Evolutionary conservation across 2,329 filamentous ascomycete genomes (phyloP).

Genomic region (Claviceps citrina): DNA sequence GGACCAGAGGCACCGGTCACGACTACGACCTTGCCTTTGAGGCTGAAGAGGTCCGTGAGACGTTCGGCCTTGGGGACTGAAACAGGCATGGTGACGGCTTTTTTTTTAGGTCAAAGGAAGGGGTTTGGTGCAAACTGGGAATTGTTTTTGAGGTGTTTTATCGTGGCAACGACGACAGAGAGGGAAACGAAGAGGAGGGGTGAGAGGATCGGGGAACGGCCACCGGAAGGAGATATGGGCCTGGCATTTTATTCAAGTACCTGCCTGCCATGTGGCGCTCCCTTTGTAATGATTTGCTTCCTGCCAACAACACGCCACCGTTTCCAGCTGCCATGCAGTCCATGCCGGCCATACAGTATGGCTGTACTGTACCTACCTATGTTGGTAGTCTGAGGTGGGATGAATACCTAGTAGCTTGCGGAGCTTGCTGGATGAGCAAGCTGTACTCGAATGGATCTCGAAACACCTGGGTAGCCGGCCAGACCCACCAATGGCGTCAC

Average conservation of each 20-base stretch:
- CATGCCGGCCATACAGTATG: background rate
- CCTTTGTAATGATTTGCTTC: background rate
- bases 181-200: background rate
- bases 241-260: constrained; percentile 1
- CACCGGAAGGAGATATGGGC: background rate
- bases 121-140: background rate
- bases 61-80: constrained; percentile 39
- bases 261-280: constrained; percentile 2
- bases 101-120: background rate
- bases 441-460: background rate
- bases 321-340: background rate
- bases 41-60: constrained; percentile 52
- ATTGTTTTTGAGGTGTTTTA: background rate
- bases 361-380: too few species aligned
- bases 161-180: background rate
- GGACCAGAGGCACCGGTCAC: constrained; percentile 55
- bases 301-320: background rate
- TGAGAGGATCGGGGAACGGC: too few species aligned
- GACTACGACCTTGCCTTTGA: constrained; percentile 59
- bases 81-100: constrained; percentile 33
- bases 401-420: background rate
- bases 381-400: background rate
- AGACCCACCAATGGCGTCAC: constrained; percentile 6
- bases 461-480: constrained; percentile 2
- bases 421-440: background rate